These are phyloP conservation scores for Pulveroboletus sp. DNA, from an alignment of 768 basidiomycete species.

Conservation along the genomic window DNA sequence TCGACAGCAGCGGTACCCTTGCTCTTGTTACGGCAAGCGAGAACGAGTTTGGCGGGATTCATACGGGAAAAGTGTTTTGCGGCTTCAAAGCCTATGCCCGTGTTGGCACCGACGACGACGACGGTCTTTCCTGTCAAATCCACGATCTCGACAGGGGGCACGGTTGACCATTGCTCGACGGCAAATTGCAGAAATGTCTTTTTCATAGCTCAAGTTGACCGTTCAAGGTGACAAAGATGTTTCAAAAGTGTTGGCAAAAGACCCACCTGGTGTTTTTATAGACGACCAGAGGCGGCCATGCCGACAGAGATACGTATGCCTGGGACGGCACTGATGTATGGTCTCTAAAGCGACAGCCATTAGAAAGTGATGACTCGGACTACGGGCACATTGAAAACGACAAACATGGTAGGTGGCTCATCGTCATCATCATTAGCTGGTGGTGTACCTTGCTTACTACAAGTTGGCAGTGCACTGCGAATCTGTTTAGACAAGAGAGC, in stretches of 20 bases:
- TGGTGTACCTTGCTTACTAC: no score
- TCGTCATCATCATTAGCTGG: no score
- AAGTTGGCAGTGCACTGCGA: no score
- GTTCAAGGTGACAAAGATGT: background rate
- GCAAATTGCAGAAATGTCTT: conserved; percentile 1
- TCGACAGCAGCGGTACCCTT: conserved; percentile 20
- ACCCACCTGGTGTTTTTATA: background rate
- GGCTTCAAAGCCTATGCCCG: conserved; percentile 33
- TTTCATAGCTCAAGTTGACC: conserved; percentile 10
- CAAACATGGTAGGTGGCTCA: no score
- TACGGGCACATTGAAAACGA: no score
- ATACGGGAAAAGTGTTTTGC: conserved; percentile 31
- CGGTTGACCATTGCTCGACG: conserved; percentile 15
- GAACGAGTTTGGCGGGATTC: conserved; percentile 26
- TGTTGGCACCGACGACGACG: conserved; percentile 32
- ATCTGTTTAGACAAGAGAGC: no score
- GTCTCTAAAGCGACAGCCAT: no score
- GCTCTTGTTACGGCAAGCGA: conserved; percentile 27
- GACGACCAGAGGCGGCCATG: no score
- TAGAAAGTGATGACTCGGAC: no score
- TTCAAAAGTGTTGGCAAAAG: background rate
- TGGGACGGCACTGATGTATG: no score
- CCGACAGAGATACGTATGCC: background rate
- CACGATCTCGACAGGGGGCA: conserved; percentile 13
- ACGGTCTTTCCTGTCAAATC: conserved; percentile 32